Conservation (phyloP, 2,329 filamentous ascomycete genomes). For the Zymoseptoria passerinii region DNA sequence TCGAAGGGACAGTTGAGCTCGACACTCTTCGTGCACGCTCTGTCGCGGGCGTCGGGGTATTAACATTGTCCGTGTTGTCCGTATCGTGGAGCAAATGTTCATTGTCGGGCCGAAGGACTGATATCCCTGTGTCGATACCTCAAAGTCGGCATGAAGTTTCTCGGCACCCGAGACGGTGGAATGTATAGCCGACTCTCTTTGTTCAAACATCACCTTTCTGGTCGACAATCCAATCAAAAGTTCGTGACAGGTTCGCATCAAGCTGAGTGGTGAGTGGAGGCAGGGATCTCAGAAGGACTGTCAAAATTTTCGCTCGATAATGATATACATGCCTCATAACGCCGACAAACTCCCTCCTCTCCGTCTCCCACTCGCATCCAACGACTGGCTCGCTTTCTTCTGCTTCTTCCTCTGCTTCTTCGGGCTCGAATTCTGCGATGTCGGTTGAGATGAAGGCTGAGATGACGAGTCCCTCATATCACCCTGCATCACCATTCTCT, state of each 20-base stretch:
- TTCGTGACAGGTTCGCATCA: background rate
- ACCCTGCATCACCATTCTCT: background rate
- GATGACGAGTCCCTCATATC: background rate
- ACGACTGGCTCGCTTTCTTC: slow-evolving; percentile 9
- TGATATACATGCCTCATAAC: slow-evolving; percentile 1
- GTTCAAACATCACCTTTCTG: background rate
- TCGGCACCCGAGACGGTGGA: background rate
- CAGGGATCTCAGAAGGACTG: background rate
- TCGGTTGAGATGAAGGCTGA: background rate
- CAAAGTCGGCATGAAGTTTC: background rate
- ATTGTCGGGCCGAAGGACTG: background rate
- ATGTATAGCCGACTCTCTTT: background rate
- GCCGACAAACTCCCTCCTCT: slow-evolving; percentile 14
- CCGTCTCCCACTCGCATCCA: slow-evolving; percentile 1
- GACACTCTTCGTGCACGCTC: background rate
- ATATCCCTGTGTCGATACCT: background rate
- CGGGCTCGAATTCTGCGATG: background rate
- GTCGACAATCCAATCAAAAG: background rate
- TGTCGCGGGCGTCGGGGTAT: background rate
- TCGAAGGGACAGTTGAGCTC: background rate
- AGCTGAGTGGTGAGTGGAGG: background rate
- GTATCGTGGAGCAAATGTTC: background rate
- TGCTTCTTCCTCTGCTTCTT: slow-evolving; percentile 10
- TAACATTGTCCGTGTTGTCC: background rate
- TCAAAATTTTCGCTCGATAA: background rate